These are phyloP conservation scores for Syncephalastrum racemosum DNA, from an alignment of 371 early-diverging fungal species.

Conservation along the genomic window DNA sequence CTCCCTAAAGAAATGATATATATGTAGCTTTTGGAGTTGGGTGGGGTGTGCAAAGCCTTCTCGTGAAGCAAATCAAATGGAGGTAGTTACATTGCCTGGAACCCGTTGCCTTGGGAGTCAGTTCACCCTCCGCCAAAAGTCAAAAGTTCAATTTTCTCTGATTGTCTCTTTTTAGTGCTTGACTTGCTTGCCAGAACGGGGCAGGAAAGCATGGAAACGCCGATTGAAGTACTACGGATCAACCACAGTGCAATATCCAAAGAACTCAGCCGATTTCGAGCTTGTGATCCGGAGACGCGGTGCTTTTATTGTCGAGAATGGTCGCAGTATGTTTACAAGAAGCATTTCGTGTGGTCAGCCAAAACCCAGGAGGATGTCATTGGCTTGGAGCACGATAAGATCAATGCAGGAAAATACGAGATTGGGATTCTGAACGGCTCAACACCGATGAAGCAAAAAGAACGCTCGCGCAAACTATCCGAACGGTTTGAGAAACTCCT, in stretches of 20 bases:
- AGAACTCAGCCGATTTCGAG: constrained; percentile 70
- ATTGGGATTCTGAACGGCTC: constrained; percentile 21
- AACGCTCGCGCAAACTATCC: constrained; percentile 28
- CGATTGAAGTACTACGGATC: constrained; percentile 42
- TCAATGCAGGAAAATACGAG: constrained; percentile 33
- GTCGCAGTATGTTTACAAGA: constrained; percentile 79
- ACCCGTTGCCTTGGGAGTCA: too few species aligned
- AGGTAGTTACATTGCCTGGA: too few species aligned
- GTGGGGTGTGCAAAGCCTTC: too few species aligned
- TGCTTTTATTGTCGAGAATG: constrained; percentile 85
- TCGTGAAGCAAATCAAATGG: too few species aligned
- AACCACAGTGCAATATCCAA: constrained; percentile 62
- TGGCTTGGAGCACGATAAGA: constrained; percentile 16
- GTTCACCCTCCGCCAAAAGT: too few species aligned
- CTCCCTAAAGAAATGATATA: too few species aligned
- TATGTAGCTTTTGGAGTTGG: too few species aligned
- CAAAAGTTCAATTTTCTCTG: too few species aligned
- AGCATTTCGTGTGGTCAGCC: constrained; percentile 56
- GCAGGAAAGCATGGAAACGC: constrained; percentile 31
- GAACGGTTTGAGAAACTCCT: constrained; percentile 30
- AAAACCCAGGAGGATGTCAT: constrained; percentile 48
- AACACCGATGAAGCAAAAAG: constrained; percentile 18
- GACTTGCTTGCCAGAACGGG: too few species aligned
- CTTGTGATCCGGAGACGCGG: constrained; percentile 71
- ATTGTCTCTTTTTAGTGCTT: too few species aligned